Conservation (phyloP, 2,329 filamentous ascomycete species). For the Hymenoscyphus repandus region DNA sequence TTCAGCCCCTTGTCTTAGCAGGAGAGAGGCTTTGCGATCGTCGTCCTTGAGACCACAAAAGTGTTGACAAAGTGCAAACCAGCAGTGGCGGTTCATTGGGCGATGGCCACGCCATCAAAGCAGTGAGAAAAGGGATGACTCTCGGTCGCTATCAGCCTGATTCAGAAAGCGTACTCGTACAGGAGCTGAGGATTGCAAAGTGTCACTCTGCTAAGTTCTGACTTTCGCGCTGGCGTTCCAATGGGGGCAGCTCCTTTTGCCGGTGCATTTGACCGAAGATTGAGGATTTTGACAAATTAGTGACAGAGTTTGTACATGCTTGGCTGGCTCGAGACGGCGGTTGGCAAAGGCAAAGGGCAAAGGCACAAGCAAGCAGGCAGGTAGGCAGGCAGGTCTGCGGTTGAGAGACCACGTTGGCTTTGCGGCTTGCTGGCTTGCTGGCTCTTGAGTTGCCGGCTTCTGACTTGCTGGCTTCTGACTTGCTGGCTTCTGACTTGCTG, state of each 20-base stretch:
- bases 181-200: constrained; percentile 3
- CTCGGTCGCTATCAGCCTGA: constrained; percentile 10
- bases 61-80: not conserved
- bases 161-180: not conserved
- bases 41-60: constrained; percentile 9
- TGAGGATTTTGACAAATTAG: not conserved
- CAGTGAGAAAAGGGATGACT: constrained; percentile 6
- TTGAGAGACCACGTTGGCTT: too few species aligned
- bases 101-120: constrained; percentile 1
- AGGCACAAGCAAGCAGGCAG: too few species aligned
- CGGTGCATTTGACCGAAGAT: not conserved
- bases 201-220: constrained; percentile 3
- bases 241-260: constrained; percentile 1
- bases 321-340: too few species aligned
- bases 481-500: too few species aligned
- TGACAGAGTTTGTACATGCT: not conserved
- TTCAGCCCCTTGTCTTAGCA: constrained; percentile 10
- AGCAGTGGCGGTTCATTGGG: constrained; percentile 5
- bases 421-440: too few species aligned
- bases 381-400: too few species aligned
- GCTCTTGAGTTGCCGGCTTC: too few species aligned
- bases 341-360: too few species aligned
- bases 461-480: too few species aligned
- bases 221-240: constrained; percentile 1
- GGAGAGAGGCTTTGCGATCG: constrained; percentile 12